Evolutionary conservation across 179 eudicot species (phyloP).

Genomic region (Dionaea muscipula): DNA sequence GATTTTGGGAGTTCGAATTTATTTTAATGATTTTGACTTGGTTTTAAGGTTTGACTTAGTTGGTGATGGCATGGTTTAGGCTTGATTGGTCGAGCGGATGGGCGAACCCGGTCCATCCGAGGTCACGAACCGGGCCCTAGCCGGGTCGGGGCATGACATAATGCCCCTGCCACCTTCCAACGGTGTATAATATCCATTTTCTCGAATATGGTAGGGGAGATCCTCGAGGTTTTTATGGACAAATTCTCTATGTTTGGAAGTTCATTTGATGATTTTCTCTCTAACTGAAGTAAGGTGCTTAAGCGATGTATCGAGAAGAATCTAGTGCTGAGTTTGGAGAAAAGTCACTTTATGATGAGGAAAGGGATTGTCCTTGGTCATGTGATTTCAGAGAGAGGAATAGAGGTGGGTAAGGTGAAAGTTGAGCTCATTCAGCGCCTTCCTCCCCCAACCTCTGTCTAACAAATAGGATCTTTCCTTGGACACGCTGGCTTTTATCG

Average conservation of each 20-base stretch:
- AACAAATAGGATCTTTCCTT: background rate
- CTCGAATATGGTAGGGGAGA: background rate
- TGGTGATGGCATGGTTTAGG: no score
- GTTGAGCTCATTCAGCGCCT: background rate
- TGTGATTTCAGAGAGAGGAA: background rate
- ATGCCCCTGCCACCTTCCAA: conserved; percentile 4
- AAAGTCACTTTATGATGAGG: conserved; percentile 7
- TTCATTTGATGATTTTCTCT: background rate
- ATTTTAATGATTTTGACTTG: no score
- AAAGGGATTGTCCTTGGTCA: conserved; percentile 4
- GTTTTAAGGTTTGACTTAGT: no score
- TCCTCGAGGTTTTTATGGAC: conserved; percentile 2
- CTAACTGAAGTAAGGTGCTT: background rate
- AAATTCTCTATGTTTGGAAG: background rate
- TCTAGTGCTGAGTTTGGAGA: background rate
- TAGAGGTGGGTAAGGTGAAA: conserved; percentile 4
- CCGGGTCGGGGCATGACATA: no score
- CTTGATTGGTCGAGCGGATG: no score
- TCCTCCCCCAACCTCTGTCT: background rate
- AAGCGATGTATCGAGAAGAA: background rate
- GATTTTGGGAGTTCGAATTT: no score
- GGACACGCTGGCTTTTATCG: conserved; percentile 8
- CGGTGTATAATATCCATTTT: conserved; percentile 1
- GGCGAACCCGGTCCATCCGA: no score
- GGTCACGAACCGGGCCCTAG: no score